A percentile compares a stretch with the other conserved stretches of the same genome.
Evolutionary conservation across 2,329 filamentous ascomycete genomes (phyloP).

Genomic region (Neofusicoccum laricinum): DNA sequence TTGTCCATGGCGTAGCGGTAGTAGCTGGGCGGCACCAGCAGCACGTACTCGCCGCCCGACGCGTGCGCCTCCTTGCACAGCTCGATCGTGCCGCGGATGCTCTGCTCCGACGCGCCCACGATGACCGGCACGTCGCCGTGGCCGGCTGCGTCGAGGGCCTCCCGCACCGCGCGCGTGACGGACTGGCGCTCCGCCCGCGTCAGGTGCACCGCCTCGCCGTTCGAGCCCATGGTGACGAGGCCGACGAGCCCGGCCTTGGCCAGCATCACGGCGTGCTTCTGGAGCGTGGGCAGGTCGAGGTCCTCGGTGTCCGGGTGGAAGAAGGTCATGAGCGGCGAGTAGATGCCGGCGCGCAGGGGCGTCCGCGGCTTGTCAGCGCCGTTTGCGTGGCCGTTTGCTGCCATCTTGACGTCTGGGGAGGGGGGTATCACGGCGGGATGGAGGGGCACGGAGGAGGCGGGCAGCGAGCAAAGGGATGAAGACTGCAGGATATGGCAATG

Average conservation of each 20-base stretch:
- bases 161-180: constrained; percentile 73
- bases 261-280: constrained; percentile 76
- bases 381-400: constrained; percentile 30
- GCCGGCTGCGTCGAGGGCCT: constrained; percentile 77
- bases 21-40: constrained; percentile 79
- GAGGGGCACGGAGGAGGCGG: background rate
- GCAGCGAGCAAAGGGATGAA: background rate
- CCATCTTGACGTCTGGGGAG: constrained; percentile 20
- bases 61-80: constrained; percentile 64
- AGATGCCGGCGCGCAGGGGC: constrained; percentile 78
- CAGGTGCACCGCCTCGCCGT: constrained; percentile 85
- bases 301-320: constrained; percentile 83
- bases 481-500: background rate
- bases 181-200: constrained; percentile 72
- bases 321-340: constrained; percentile 87
- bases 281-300: constrained; percentile 74
- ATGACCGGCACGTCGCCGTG: constrained; percentile 76
- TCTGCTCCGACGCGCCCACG: constrained; percentile 77
- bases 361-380: constrained; percentile 39
- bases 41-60: constrained; percentile 75
- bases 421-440: constrained; percentile 17
- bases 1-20: constrained; percentile 77
- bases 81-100: constrained; percentile 75
- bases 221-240: constrained; percentile 84
- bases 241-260: constrained; percentile 75